Conservation (phyloP, 495 filamentous ascomycete species). For the Penicillium ochrochloron region DNA sequence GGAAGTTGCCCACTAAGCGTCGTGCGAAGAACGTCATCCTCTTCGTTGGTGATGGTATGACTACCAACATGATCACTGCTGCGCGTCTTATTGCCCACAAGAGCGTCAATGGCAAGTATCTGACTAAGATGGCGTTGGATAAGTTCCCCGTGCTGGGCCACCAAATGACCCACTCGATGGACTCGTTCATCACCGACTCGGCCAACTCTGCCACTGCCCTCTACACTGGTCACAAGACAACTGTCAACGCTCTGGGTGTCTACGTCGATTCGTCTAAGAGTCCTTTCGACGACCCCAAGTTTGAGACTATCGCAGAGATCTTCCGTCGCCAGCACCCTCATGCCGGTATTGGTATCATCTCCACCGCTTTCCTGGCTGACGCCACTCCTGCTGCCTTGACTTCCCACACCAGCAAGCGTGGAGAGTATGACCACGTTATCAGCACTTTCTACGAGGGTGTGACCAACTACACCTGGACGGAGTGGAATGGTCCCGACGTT, state of each 20-base stretch:
- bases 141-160: conserved; percentile 73
- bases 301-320: conserved; percentile 76
- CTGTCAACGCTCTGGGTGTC: conserved; percentile 73
- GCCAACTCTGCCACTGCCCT: conserved; percentile 76
- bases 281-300: conserved; percentile 74
- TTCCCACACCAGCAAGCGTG: conserved; percentile 66
- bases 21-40: conserved; percentile 79
- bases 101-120: conserved; percentile 74
- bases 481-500: conserved; percentile 68
- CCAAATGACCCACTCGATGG: conserved; percentile 74
- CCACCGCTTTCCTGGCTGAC: conserved; percentile 72
- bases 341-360: conserved; percentile 60
- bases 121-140: conserved; percentile 68
- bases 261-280: conserved; percentile 70
- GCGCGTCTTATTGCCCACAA: conserved; percentile 77
- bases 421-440: conserved; percentile 65
- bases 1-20: conserved; percentile 63
- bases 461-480: conserved; percentile 68
- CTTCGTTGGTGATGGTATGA: conserved; percentile 82
- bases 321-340: conserved; percentile 62
- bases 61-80: conserved; percentile 75
- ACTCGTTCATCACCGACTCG: conserved; percentile 76
- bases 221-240: conserved; percentile 75
- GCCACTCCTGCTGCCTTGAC: conserved; percentile 72
- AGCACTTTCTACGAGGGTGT: conserved; percentile 62